Percentiles rank a stretch among this genome's conserved stretches.
phyloP scores from a whole-genome alignment of 176 grass and related monocot genomes.

The Bromus sterilis region DNA sequence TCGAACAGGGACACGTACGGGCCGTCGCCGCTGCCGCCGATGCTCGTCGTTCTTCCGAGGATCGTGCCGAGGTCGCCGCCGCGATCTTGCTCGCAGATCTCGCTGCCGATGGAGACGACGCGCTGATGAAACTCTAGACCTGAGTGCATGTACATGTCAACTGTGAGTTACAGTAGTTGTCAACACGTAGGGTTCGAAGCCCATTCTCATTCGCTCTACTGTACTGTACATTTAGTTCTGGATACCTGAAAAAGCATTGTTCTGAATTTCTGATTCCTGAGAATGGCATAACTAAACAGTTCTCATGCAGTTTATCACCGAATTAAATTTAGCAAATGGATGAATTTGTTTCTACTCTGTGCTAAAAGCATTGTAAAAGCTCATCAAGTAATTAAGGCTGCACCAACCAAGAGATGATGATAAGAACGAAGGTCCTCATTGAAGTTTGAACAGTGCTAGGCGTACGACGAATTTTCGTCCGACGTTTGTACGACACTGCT shows the following conservation, averaged over 20 bases:
- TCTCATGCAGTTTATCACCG: background rate
- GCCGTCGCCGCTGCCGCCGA: background rate
- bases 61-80: background rate
- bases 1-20: conserved; percentile 39
- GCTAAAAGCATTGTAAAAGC: background rate
- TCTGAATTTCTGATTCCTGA: background rate
- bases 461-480: too few species aligned
- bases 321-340: background rate
- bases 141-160: background rate
- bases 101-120: conserved; percentile 40
- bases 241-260: too few species aligned
- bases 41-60: background rate
- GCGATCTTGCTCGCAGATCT: conserved; percentile 47
- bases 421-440: background rate
- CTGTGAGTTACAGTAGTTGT: background rate
- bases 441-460: too few species aligned
- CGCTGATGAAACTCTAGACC: conserved; percentile 22
- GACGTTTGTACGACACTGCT: too few species aligned
- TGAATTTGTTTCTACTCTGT: background rate
- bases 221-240: background rate
- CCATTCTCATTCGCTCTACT: background rate
- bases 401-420: background rate
- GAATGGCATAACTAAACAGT: background rate
- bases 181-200: background rate
- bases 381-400: background rate